Base-by-base conservation (phyloP, 495 filamentous ascomycete genomes). In the Tetracladium setigerum region DNA sequence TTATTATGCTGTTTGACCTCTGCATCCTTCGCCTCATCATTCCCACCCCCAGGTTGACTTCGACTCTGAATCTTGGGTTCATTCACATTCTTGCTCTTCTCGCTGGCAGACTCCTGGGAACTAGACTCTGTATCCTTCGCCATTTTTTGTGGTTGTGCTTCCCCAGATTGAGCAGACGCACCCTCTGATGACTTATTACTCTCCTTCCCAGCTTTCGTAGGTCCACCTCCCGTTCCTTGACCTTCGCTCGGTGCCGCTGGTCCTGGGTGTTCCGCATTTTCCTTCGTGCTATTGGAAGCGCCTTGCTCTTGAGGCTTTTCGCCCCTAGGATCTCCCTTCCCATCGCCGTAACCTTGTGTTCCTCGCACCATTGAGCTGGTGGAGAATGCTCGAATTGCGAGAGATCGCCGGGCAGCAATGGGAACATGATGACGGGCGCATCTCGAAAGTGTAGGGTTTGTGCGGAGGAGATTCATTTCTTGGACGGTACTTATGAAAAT, bases 1-100 rank as follows among this genome's bases (percentile, higher is more conserved):
- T 35, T 33, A 44, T 77, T 77, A 60, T 76, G 71, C 58, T 59
- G 49, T 47, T 74, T 67, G 43, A 75, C 71, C 57, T 77, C 71
- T 45, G 57, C 60, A 56, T 72, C 57, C 59, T 75, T 67, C 47
- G 68, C 70, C 31, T 67, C 46, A 35, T 56, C 67, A 54, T 72
- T 53, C 9, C 65, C 59, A n/a, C 57, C 41, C 1, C 60, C 67
- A 5, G 64, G 64, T 1, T 67, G 54, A 30, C 58, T 59, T 14
- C 60, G 60, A 44, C 69, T 71, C 47, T 58, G 51, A 43, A 77
- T 69, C 59, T 72, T 73, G 47, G 73, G 72, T 51, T 62, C 59
- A 6, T 14, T 6, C 3, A 22, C 24, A 16, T 19, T 11, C 17
- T 30, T 18, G 7, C 17, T 43, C 40, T 31, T 27, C 10, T 30